phyloP scores from a whole-genome alignment of 257 asterid species.

The Paulownia fortunei region DNA sequence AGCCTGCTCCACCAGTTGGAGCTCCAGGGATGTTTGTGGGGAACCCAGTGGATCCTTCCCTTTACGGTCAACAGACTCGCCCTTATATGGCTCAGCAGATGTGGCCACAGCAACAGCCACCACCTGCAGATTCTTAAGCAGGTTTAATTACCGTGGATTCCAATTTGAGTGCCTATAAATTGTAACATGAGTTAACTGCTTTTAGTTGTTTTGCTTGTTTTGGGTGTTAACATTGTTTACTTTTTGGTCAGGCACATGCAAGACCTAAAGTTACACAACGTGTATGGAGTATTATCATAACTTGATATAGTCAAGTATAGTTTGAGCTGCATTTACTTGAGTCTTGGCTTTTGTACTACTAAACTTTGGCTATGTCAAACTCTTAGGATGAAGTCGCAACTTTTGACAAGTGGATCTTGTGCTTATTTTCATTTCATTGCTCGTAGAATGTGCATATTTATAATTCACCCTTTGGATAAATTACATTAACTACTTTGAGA shows the following conservation, averaged over 20 bases:
- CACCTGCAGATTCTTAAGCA: constrained; percentile 73
- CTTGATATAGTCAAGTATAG: neutral
- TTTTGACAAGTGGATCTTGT: no score
- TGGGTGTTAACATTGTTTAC: neutral
- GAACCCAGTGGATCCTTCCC: constrained; percentile 72
- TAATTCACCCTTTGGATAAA: no score
- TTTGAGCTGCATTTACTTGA: constrained; percentile 24
- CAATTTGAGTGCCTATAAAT: neutral
- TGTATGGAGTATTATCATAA: constrained; percentile 8
- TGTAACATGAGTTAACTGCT: neutral
- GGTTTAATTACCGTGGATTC: constrained; percentile 13
- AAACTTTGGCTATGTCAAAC: neutral
- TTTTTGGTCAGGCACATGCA: neutral
- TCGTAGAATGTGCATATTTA: no score
- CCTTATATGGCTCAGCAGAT: constrained; percentile 75
- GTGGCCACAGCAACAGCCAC: constrained; percentile 77
- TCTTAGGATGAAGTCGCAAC: neutral
- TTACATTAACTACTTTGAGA: no score
- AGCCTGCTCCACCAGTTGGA: constrained; percentile 59
- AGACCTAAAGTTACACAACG: neutral
- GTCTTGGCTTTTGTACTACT: constrained; percentile 23
- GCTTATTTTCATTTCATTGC: no score
- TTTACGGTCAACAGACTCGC: constrained; percentile 70
- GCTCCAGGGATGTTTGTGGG: constrained; percentile 71
- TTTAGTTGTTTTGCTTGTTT: neutral